Evolutionary conservation across 2,329 filamentous ascomycete species (phyloP), one percentile per base, ranked within the genome.

Genomic region (Nothomitra cinnamomea): DNA sequence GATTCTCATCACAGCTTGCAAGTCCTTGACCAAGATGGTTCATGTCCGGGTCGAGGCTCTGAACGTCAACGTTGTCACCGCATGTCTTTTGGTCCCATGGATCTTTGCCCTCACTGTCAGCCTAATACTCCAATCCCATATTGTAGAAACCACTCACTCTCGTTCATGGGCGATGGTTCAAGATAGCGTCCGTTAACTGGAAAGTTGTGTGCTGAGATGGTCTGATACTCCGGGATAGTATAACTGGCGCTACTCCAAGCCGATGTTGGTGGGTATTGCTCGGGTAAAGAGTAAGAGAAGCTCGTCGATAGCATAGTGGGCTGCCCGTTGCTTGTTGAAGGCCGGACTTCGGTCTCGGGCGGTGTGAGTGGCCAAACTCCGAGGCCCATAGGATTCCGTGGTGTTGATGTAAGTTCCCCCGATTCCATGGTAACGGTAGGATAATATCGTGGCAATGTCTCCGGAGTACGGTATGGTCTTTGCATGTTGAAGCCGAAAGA

Each of bases 1-100:
- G 75, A 53, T 74, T 73, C 57, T 83, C 79, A 58, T 83, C 45
- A 25, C 79, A 3, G 76, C 72, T 4, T 77, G 78, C 63, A 76
- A 80, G 5, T 77, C 77, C 61, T 81, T 78, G 51, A 77, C 77
- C 58, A 82, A 80, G 58, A 66, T 17, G 25, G 25, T 35, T 65
- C 69, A 79, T 75, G 36, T 82, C 79, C 12, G 70, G 65, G 40
- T 81, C 77, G 52, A 81, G 63, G 48, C 67, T 67, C 21, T 76
- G 72, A 51, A 80, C 68, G 35, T 80, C 77, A 49, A 78, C 67
- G 53, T 66, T 71, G 53, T 80, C 77, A 51, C 79, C 77, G 57
- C 71, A 77, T 15, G 74, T 66, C 63, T 81, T 80, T 38, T 75
- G 69, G 51, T 69, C 67, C 78, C 78, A 77, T 19, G 65, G 62